Evolutionary conservation across 805 yeast species (phyloP).

Genomic region (Saturnispora galanensis): DNA sequence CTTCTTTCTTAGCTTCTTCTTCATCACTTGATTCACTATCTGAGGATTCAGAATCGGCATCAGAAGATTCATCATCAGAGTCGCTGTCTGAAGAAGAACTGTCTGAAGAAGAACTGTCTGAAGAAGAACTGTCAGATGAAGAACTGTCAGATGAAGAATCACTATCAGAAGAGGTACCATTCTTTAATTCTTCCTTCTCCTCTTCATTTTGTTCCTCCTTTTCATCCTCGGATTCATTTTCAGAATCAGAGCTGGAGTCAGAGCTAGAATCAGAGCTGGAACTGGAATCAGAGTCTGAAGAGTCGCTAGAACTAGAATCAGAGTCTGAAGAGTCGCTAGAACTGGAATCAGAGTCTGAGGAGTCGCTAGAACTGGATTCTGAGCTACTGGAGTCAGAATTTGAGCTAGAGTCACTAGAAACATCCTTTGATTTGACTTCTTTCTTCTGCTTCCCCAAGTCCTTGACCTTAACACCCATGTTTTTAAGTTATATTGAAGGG

Average conservation of each 20-base stretch:
- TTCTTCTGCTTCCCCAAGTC: conserved; percentile 18
- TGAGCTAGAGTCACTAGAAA: neutral
- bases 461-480: conserved; percentile 13
- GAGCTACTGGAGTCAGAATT: neutral
- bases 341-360: neutral
- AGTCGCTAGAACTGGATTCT: neutral
- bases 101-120: conserved; percentile 17
- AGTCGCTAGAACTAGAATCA: neutral
- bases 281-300: conserved; percentile 8
- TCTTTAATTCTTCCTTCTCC: no score
- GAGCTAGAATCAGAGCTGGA: conserved; percentile 13
- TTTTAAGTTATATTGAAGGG: neutral
- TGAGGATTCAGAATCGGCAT: neutral
- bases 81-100: no score
- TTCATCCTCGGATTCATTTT: conserved; percentile 10
- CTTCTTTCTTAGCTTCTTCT: conserved; percentile 10
- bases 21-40: conserved; percentile 10
- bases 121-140: no score
- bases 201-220: conserved; percentile 9
- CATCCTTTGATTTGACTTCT: conserved; percentile 7
- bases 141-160: conserved; percentile 15
- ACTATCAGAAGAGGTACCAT: neutral
- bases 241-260: conserved; percentile 6
- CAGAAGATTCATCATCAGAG: no score
- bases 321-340: neutral